Percentiles rank a stretch among this genome's conserved stretches.
Conservation (phyloP, 2,329 filamentous ascomycete species). For the Fusarium ramigenum region DNA sequence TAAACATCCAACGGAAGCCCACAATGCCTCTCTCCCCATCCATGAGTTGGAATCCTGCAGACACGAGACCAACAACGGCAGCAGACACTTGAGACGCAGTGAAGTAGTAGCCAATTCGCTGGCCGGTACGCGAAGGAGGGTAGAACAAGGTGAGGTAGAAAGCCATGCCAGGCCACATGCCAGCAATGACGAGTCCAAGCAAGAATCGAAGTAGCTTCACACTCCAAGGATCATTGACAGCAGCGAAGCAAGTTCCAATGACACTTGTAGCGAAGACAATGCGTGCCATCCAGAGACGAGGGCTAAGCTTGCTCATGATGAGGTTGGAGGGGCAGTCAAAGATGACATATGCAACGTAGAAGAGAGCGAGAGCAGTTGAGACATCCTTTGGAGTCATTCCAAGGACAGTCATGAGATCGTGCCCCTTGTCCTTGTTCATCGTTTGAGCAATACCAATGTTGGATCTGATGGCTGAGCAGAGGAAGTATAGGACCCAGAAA, state of each 20-base stretch:
- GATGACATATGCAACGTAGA: constrained; percentile 91
- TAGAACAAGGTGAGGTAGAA: constrained; percentile 95
- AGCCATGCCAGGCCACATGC: constrained; percentile 96
- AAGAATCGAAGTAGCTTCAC: constrained; percentile 88
- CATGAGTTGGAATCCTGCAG: constrained; percentile 92
- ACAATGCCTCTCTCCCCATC: constrained; percentile 79
- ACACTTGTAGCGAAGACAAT: constrained; percentile 89
- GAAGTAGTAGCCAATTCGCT: constrained; percentile 89
- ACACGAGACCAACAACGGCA: constrained; percentile 87
- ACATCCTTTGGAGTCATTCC: constrained; percentile 77
- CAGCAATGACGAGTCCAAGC: constrained; percentile 86
- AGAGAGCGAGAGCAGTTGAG: constrained; percentile 84
- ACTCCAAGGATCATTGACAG: constrained; percentile 84
- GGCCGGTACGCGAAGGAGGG: constrained; percentile 84
- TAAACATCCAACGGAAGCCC: constrained; percentile 93
- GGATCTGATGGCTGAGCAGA: constrained; percentile 90
- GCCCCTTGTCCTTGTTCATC: constrained; percentile 78
- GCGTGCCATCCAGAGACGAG: constrained; percentile 89
- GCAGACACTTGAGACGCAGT: constrained; percentile 90
- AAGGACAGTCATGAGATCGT: constrained; percentile 80
- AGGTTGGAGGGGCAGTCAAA: constrained; percentile 91
- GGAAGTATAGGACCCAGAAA: constrained; percentile 91
- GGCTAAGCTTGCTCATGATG: constrained; percentile 85
- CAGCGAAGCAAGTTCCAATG: constrained; percentile 84
- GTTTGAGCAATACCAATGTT: constrained; percentile 95